These are phyloP conservation scores for Candida tammaniensis DNA, from an alignment of 805 yeast species.

Conservation along the genomic window DNA sequence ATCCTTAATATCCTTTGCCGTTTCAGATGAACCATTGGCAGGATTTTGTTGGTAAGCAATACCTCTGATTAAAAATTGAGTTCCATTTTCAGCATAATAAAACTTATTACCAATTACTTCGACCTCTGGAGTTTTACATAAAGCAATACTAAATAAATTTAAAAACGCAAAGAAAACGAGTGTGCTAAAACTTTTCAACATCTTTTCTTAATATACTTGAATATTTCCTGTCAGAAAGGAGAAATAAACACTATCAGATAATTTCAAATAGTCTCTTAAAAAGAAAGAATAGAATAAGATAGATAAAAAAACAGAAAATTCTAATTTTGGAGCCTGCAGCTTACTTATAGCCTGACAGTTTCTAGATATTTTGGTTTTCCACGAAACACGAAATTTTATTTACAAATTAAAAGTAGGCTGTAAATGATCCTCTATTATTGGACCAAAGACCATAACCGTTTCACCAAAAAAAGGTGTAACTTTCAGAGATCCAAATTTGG, in stretches of 20 bases:
- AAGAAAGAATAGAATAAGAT: too few relatives aligned
- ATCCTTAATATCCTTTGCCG: conserved; percentile 25
- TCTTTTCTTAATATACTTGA: not conserved
- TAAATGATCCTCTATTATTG: conserved; percentile 1
- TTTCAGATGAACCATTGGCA: conserved; percentile 21
- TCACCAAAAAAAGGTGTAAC: not conserved
- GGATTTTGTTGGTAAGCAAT: conserved; percentile 44
- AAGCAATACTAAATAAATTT: conserved; percentile 1
- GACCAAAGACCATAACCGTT: conserved; percentile 5
- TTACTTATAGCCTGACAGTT: conserved; percentile 3
- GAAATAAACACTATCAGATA: conserved; percentile 2
- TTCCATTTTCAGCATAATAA: conserved; percentile 39
- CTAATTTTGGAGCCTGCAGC: not conserved
- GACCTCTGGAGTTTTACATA: conserved; percentile 26
- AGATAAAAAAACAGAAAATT: not conserved
- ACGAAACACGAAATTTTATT: conserved; percentile 11
- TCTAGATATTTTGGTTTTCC: conserved; percentile 2
- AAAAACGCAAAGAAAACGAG: conserved; percentile 13
- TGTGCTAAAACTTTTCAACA: conserved; percentile 7
- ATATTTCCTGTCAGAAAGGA: conserved; percentile 1
- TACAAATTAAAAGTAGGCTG: conserved; percentile 8
- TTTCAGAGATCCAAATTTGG: conserved; percentile 4
- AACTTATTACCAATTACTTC: conserved; percentile 45
- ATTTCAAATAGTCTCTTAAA: too few relatives aligned
- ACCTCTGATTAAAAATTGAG: conserved; percentile 44